Evolutionary conservation across 805 yeast genomes (phyloP), one percentile per base, ranked within the genome.

Genomic region (Priceomyces carsonii): DNA sequence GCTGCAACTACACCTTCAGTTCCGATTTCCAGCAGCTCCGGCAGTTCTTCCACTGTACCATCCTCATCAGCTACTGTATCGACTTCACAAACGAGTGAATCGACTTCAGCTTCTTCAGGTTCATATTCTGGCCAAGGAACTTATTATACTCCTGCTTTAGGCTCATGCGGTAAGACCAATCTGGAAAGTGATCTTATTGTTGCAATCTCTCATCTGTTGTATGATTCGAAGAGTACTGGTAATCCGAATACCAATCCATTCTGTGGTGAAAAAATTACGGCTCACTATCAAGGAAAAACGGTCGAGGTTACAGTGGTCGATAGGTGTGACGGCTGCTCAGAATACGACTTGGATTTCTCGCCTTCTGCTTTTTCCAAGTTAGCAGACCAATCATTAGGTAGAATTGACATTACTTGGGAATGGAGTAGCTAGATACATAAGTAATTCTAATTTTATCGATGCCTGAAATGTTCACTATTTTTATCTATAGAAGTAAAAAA

Each of bases 231-330:
- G 36, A 52, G 54, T 31, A 48, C 49, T 36, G 59, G 57, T 14
- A 63, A 66, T 51, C 63, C 71, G 4, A 76, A 72, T 46, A 51
- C 67, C 39, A 69, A 67, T 56, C 63, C 75, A 45, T 62, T 66
- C 49, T 78, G 84, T 56, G 82, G 82, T 35, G 70, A 66, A 56
- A 55, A 66, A 48, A 74, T 77, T 48, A 59, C 56, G 31, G 75
- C 76, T 23, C 48, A 47, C 48, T 71, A 69, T 48, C 57, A 59
- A 38, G 79, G 74, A 32, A 73, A 73, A 50, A 59, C 77, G 10
- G 82, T 77, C 39, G 67, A 63, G 28, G 85, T 79, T 32, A 71
- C 73, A 15, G 79, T 79, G 32, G 73, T 67, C 25, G 85, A 79
- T 57, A 60, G 71, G 43, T 80, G 85, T 59, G 73, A 63, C 35